Conservation (phyloP, 345 rosid genomes). For the Camelina neglecta region DNA sequence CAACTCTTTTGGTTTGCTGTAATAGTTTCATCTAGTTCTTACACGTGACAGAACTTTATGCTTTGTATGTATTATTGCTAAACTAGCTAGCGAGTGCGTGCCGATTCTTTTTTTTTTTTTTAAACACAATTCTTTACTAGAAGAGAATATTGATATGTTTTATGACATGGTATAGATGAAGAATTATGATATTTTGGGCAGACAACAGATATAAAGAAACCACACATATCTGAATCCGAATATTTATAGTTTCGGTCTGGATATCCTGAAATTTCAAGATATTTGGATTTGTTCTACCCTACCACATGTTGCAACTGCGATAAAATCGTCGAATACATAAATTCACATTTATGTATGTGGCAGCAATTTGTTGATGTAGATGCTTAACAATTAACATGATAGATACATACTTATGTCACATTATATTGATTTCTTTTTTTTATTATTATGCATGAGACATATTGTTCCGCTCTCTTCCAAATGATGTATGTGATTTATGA, state of each 20-base stretch:
- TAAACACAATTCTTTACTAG: too few relatives aligned
- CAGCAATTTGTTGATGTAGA: neutral
- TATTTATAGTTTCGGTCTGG: too few relatives aligned
- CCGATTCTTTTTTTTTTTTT: neutral
- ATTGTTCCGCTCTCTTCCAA: neutral
- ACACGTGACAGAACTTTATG: slow-evolving; percentile 26
- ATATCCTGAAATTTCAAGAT: neutral
- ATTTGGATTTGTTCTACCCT: neutral
- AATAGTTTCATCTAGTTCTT: neutral
- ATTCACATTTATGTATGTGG: neutral
- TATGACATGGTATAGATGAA: too few relatives aligned
- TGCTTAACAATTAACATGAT: neutral
- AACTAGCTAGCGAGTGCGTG: neutral
- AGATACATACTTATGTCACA: neutral
- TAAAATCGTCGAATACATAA: neutral
- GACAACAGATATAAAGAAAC: too few relatives aligned
- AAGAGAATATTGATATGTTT: too few relatives aligned
- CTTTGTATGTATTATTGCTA: neutral
- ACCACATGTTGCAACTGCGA: neutral
- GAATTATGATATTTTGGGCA: neutral
- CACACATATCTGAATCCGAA: too few relatives aligned
- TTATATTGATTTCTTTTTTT: neutral
- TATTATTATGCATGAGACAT: neutral
- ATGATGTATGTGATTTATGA: neutral
- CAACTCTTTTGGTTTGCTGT: neutral